phyloP scores from a whole-genome alignment of 495 filamentous ascomycete genomes.

The Hypoxylon rickii region DNA sequence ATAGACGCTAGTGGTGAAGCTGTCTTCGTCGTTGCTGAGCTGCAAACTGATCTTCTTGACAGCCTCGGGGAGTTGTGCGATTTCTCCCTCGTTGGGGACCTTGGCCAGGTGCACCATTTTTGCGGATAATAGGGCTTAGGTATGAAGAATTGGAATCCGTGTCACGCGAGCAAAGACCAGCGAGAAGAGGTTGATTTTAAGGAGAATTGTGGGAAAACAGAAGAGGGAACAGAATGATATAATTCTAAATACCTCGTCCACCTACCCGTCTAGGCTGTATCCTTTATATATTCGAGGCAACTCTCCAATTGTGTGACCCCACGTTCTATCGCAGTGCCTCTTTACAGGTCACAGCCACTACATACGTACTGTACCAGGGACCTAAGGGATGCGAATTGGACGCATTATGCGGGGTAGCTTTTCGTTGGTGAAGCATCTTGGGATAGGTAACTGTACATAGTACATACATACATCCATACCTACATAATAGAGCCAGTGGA shows the following conservation, averaged over 20 bases:
- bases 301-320: slow-evolving; percentile 34
- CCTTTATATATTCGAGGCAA: background rate
- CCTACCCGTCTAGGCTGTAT: background rate
- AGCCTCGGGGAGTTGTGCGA: slow-evolving; percentile 44
- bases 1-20: slow-evolving; percentile 78
- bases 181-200: too few relatives aligned
- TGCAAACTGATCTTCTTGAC: slow-evolving; percentile 54
- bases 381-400: slow-evolving; percentile 2
- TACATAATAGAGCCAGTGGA: background rate
- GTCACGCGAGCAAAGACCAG: slow-evolving; percentile 4
- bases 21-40: slow-evolving; percentile 59
- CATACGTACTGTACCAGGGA: slow-evolving; percentile 2
- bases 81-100: slow-evolving; percentile 57
- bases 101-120: slow-evolving; percentile 71
- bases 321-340: slow-evolving; percentile 30
- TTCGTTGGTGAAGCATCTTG: slow-evolving; percentile 18
- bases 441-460: slow-evolving; percentile 8
- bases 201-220: background rate
- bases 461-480: background rate
- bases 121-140: slow-evolving; percentile 26
- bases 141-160: background rate
- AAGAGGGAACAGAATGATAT: background rate
- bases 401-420: slow-evolving; percentile 30
- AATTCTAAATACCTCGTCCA: slow-evolving; percentile 12
- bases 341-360: slow-evolving; percentile 22